Evolutionary conservation across 2,329 filamentous ascomycete genomes (phyloP), one percentile per base, ranked within the genome.

Genomic region (Trichophyton equinum): DNA sequence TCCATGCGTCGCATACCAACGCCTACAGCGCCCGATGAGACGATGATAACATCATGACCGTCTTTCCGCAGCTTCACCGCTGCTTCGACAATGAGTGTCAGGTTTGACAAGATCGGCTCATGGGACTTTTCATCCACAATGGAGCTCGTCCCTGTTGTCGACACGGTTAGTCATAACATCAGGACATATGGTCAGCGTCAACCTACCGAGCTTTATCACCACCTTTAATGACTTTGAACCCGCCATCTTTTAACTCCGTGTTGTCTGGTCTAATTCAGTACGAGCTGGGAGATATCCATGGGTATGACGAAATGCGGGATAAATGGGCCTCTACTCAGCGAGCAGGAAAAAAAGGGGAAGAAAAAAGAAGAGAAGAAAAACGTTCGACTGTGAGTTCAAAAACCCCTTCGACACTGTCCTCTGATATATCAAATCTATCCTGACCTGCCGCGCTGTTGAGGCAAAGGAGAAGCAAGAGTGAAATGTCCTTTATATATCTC

Each of bases 111-210:
- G 40, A 96, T 83, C 2, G 94, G 94, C 71, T 96, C 89, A 76
- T 96, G 94, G 22, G 89, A 95, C 71, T 86, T 88, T 73, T 99
- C 94, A 76, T 97, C 90, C 65, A 99, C 91, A 67, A 99, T 97
- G n/a, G 94, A 97, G 74, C 91, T 96, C 55, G 94, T 97, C 68
- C 94, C 94, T 99, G 67, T 63, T 62, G 57, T 46, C 64, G 62
- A 65, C 57, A 60, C 33, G 46, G 62, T 70, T 62, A 51, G 33
- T 42, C 51, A 36, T 55, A 18, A 20, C 7, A 25, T 1, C 18
- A 40, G 5, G 5, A 38, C 9, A 38, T 13, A 38, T 3, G 11
- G 9, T 38, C 47, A n/a, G 25, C 15, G 2, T 18, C 22, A 47
- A 56, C 67, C 67, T 81, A 94, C 89, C 89, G 65, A 95, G 82